Percentiles rank a stretch among this genome's conserved stretches.
Conservation (phyloP, 2,329 filamentous ascomycete genomes). For the Torrubiella hemipterigena region DNA sequence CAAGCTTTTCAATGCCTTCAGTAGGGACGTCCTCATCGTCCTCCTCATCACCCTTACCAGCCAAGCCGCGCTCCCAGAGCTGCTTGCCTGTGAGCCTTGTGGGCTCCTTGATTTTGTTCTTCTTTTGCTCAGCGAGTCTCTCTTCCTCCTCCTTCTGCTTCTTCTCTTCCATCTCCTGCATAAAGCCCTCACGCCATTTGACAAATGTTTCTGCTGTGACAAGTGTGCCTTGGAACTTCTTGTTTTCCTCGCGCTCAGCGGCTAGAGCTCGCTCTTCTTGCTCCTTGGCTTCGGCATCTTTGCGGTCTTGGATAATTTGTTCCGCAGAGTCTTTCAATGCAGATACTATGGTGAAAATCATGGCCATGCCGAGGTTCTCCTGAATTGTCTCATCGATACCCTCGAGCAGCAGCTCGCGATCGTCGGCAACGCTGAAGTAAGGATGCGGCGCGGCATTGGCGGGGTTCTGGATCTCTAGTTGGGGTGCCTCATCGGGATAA, state of each 20-base stretch:
- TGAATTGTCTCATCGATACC: conserved; percentile 64
- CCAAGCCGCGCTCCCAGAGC: conserved; percentile 67
- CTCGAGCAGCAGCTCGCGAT: conserved; percentile 63
- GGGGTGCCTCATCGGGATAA: conserved; percentile 80
- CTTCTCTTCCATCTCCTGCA: conserved; percentile 68
- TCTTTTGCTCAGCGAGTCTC: conserved; percentile 70
- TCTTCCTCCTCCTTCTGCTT: conserved; percentile 60
- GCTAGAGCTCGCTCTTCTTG: conserved; percentile 42
- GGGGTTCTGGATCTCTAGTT: conserved; percentile 66
- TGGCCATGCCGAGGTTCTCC: conserved; percentile 93
- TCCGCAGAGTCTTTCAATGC: conserved; percentile 87
- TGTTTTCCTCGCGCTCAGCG: conserved; percentile 83
- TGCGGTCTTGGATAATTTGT: conserved; percentile 63
- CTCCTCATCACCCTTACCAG: conserved; percentile 52
- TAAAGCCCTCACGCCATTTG: conserved; percentile 69
- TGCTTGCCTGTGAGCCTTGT: conserved; percentile 62
- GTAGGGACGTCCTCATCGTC: conserved; percentile 52
- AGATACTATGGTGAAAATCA: conserved; percentile 87
- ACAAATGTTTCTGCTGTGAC: conserved; percentile 82
- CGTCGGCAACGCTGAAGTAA: conserved; percentile 67
- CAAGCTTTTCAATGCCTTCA: conserved; percentile 58
- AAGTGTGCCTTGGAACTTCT: conserved; percentile 84
- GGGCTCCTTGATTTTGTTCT: conserved; percentile 63
- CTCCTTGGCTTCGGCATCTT: conserved; percentile 47
- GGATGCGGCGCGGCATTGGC: conserved; percentile 58